Base-by-base conservation (phyloP, 1,139 yeast genomes). In the Lodderomyces parapsilosis region DNA sequence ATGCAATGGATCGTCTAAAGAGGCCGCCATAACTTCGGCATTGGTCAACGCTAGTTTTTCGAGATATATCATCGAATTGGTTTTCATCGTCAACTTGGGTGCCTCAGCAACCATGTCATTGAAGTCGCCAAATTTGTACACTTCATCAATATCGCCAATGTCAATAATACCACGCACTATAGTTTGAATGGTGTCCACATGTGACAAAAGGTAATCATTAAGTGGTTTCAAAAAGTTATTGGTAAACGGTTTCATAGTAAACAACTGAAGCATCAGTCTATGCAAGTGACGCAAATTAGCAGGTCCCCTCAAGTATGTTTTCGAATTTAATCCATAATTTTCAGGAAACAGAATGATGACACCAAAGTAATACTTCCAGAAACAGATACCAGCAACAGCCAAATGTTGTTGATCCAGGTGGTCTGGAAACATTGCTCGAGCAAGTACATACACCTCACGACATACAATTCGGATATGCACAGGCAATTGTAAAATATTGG, bases 141-240 rank as follows among this genome's bases (percentile, higher is more conserved):
- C 79, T 7, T 66, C 58, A 47, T 87, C 94, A 40, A 84, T 61
- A n/a, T 28, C 37, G 9, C 74, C 74, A 19, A 84, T 77, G 43
- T 78, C 70, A 39, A 86, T 76, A 22, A 87, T 57, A 28, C 68
- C 61, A 35, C 57, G 59, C 39, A 85, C 65, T 7, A 81, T 60
- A 1, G 62, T 57, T 36, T 73, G 65, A 43, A 80, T 71, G 8
- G 71, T 62, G 4, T 72, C 80, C n/a, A 67, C 62, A 2, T 81
- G 71, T 9, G 76, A 65, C 35, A 66, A 66, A 38, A 89, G 73
- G 54, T 80, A 86, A 39, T 86, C 93, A 58, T 87, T 87, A 57
- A 89, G 71, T 1, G 96, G 96, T 55, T 86, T 90, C 54, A 87
- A 65, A 59, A 80, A 89, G 43, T 84, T 79, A 52, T 86, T 84